Evolutionary conservation across 1,139 yeast species (phyloP), one percentile per base, ranked within the genome.

Genomic region (Pichia sp.): DNA sequence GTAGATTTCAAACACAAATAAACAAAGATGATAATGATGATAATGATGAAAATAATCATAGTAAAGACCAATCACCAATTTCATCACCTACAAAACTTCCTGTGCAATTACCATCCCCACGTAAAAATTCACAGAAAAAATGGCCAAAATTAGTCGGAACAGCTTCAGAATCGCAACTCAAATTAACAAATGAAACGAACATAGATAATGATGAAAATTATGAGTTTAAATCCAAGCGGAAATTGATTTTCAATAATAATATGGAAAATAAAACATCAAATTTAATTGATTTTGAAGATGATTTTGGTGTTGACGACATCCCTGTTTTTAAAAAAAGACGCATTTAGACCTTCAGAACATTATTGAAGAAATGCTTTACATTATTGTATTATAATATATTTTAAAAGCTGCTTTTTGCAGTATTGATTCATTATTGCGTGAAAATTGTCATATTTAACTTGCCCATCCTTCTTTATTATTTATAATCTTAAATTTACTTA

Each of bases 111-210:
- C 68, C 69, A 2, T 66, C 70, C 1, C 70, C 71, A 8, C 57
- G 58, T 30, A 58, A 65, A 36, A 60, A 55, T 26, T 58, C 61
- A 40, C 50, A 62, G 3, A 60, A 57, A 22, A 58, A 52, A n/a
- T 57, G 63, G 55, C 63, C 65, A 3, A 55, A 68, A 39, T 45
- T 67, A 4, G 54, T 65, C 10, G 70, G 71, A 0, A 58, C 63
- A 23, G 69, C 70, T 1, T 49, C 57, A n/a, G 63, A 61, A 24
- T 66, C 70, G 2, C 67, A 65, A 38, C 41, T 64, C 25, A 46
- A 42, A 31, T 46, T 47, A 6, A 25, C 26, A 3, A 28, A 30
- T 16, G 40, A n/a, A 11, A 32, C 11, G 3, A 32, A 32, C 23
- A 32, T 23, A 22, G 11, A 32, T 32, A 22, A 30, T 12, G 41